Base-by-base conservation (phyloP, 2,329 filamentous ascomycete genomes). In the Penicillium sp. region DNA sequence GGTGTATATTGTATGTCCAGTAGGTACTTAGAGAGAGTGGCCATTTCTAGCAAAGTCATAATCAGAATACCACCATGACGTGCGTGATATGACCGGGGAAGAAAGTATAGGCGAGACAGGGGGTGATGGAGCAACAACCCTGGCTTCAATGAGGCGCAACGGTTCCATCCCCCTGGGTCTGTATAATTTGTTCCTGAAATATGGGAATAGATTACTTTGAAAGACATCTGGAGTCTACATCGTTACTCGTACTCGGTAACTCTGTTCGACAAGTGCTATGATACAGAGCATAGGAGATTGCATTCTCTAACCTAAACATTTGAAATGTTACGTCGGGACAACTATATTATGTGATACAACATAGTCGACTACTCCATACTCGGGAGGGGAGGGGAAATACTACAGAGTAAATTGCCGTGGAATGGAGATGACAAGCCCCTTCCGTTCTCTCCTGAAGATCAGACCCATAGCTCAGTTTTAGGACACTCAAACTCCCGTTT, bases 381-480 rank as follows among this genome's bases (percentile, higher is more conserved):
- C 8, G 35, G 31, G 37, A 45, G 48, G 33, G 46, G 40, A 24
- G 17, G 17, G 17, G 17, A 19, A 40, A 39, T 35, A 13, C 21
- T 26, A 31, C 22, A 6, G 5, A 31, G 12, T 32, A 24, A 42
- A 47, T 50, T 47, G 34, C 42, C 19, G 29, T 49, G 53, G 53
- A 54, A 57, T 57, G 51, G 48, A 50, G 53, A 48, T 49, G 34
- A 41, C 21, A 48, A 50, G 26, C 56, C 49, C 52, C 56, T 55
- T 57, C 49, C 47, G 47, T 39, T 33, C n/a, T 61, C 60, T 61
- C 59, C 60, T 61, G 59, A 61, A 61, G 59, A 62, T 62, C 60
- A 45, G 49, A 53, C 47, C 52, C 49, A 43, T 49, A 38, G 3
- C 33, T 33, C n/a, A 21, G 28, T 28, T 33, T 49, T 41, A 22